Evolutionary conservation across 495 filamentous ascomycete genomes (phyloP).

Genomic region (Aspergillus coremiiformis): DNA sequence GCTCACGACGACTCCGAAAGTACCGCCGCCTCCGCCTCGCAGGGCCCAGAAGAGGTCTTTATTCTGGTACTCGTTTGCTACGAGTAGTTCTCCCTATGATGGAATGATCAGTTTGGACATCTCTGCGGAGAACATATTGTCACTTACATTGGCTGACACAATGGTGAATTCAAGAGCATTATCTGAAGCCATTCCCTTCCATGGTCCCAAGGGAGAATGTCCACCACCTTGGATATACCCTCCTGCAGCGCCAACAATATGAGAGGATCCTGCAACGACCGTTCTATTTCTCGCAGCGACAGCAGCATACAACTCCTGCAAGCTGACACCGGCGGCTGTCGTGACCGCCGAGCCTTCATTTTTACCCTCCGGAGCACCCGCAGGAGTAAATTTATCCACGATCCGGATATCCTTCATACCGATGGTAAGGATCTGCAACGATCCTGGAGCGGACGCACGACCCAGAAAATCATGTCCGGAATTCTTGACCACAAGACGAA

Average conservation of each 20-base stretch:
- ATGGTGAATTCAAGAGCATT: slow-evolving; percentile 32
- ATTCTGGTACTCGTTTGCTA: slow-evolving; percentile 36
- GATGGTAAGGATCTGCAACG: slow-evolving; percentile 49
- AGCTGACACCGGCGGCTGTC: slow-evolving; percentile 47
- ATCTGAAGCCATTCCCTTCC: slow-evolving; percentile 32
- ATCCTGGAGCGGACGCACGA: slow-evolving; percentile 43
- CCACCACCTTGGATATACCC: slow-evolving; percentile 53
- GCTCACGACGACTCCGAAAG: slow-evolving; percentile 46
- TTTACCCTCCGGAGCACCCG: slow-evolving; percentile 6
- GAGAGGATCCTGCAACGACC: slow-evolving; percentile 12
- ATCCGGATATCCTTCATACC: slow-evolving; percentile 37
- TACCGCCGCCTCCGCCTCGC: slow-evolving; percentile 36
- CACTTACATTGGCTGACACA: slow-evolving; percentile 33
- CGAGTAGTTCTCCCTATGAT: slow-evolving; percentile 26
- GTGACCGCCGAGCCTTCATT: slow-evolving; percentile 40
- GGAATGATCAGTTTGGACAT: not conserved
- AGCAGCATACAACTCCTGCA: slow-evolving; percentile 36
- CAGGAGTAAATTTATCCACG: slow-evolving; percentile 22
- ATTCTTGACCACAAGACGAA: slow-evolving; percentile 46
- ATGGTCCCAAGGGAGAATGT: slow-evolving; percentile 38
- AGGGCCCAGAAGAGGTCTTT: slow-evolving; percentile 54
- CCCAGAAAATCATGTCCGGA: slow-evolving; percentile 49
- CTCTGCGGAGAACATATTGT: not conserved
- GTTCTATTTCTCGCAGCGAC: slow-evolving; percentile 18
- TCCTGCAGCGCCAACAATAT: slow-evolving; percentile 30